Evolutionary conservation across 768 basidiomycete genomes (phyloP), one percentile per base, ranked within the genome.

Genomic region (Tulasnella calospora): DNA sequence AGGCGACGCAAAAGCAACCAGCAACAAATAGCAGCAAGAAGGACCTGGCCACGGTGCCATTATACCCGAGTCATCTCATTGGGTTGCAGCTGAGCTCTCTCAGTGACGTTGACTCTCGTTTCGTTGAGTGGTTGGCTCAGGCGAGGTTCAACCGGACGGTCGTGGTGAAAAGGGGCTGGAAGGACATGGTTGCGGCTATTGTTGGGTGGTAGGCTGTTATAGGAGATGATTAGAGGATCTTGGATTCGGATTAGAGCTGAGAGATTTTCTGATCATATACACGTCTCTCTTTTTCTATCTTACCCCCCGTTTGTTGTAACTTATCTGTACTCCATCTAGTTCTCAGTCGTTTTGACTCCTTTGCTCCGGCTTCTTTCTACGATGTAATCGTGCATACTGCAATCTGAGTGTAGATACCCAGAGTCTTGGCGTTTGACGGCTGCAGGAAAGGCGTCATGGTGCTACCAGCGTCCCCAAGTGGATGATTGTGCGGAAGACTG

Each of bases 71-170:
- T 81, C 92, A 93, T 79, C 85, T 94, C 10, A 76, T 89, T 15
- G 85, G 89, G 19, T 90, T 95, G 71, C 92, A 92, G 82, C 87
- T 95, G 0, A 91, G 92, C 0, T 90, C 93, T 9, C 84, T 93
- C 78, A 95, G 93, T 81, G 84, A 86, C 6, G 82, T 90, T 71
- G 94, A 95, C 80, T 90, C 87, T n/a, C 86, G 86, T 61, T 94
- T 94, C 82, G 84, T 94, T 44, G 92, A 93, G 82, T 94, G 92
- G 92, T 85, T 95, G 23, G 89, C 87, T 1, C 87, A 87, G 33
- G 67, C 41, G 21, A 78, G 77, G 77, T 71, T 78, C 35, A 38
- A 79, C 19, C 23, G 78, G 51, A 82, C 81, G 74, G 83, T 87
- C 40, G 82, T 84, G 38, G 86, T 88, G 55, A 85, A 83, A 79